Percentiles rank a stretch among this genome's conserved stretches.
Conservation (phyloP, 2,329 filamentous ascomycete genomes). For the Pseudopithomyces maydicus region DNA sequence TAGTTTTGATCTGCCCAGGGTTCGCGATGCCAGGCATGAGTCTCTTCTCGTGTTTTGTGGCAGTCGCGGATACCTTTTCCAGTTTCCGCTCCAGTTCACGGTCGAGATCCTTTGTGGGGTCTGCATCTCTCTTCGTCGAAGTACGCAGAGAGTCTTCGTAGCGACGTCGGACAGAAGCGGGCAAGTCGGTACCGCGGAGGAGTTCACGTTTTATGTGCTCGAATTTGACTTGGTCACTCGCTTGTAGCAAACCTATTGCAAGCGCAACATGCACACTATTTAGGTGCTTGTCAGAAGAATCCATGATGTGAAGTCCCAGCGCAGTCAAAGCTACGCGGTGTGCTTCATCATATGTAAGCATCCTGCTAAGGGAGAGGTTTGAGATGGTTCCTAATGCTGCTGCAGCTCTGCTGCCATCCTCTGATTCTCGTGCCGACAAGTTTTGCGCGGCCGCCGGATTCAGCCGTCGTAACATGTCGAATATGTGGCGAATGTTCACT, state of each 20-base stretch:
- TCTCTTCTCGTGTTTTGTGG: conserved; percentile 79
- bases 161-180: neutral
- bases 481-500: conserved; percentile 69
- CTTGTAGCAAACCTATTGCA: conserved; percentile 49
- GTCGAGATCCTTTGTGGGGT: neutral
- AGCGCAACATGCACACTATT: conserved; percentile 48
- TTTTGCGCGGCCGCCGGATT: conserved; percentile 38
- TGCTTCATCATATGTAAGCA: conserved; percentile 65
- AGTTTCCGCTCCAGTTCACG: conserved; percentile 59
- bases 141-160: neutral
- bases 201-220: conserved; percentile 33
- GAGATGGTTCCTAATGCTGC: conserved; percentile 23
- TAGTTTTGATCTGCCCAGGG: conserved; percentile 79
- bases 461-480: conserved; percentile 62
- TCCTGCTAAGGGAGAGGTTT: conserved; percentile 47
- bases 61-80: conserved; percentile 38
- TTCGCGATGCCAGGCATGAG: conserved; percentile 83
- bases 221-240: conserved; percentile 56
- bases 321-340: conserved; percentile 63
- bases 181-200: neutral
- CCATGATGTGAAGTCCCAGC: conserved; percentile 49
- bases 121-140: neutral
- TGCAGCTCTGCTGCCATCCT: conserved; percentile 23
- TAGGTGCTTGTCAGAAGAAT: conserved; percentile 29
- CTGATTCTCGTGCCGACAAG: conserved; percentile 30